A percentile compares a stretch with the other conserved stretches of the same genome.
Conservation (phyloP, 345 rosid genomes). For the Dimocarpus longan region DNA sequence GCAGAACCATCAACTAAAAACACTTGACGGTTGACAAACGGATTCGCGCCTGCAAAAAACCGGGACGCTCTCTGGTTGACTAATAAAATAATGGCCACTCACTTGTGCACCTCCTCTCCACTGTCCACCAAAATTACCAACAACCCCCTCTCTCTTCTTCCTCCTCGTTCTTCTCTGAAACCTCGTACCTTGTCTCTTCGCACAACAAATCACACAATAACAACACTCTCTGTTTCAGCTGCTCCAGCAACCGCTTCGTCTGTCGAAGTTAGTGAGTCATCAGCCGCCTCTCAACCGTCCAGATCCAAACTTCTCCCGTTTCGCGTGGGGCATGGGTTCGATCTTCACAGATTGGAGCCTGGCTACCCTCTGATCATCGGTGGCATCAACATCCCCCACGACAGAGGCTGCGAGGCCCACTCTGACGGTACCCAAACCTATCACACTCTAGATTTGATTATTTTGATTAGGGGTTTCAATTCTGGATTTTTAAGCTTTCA, state of each 20-base stretch:
- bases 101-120: constrained; percentile 28
- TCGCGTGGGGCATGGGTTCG: constrained; percentile 95
- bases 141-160: constrained; percentile 26
- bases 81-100: constrained; percentile 54
- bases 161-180: constrained; percentile 13
- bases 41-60: not conserved
- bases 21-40: not conserved
- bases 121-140: constrained; percentile 19
- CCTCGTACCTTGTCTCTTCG: constrained; percentile 15
- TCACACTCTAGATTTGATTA: not conserved
- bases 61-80: not conserved
- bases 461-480: not conserved
- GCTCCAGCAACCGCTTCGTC: constrained; percentile 47
- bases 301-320: constrained; percentile 72
- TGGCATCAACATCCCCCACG: constrained; percentile 89
- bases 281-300: constrained; percentile 39
- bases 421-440: constrained; percentile 65
- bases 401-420: constrained; percentile 98
- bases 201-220: not conserved
- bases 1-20: not conserved
- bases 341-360: constrained; percentile 89
- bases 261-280: constrained; percentile 45
- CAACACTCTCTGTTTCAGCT: constrained; percentile 32
- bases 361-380: constrained; percentile 96
- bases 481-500: not conserved